phyloP scores from a whole-genome alignment of 192 early-diverging fungal species.

The Backusella circina region DNA sequence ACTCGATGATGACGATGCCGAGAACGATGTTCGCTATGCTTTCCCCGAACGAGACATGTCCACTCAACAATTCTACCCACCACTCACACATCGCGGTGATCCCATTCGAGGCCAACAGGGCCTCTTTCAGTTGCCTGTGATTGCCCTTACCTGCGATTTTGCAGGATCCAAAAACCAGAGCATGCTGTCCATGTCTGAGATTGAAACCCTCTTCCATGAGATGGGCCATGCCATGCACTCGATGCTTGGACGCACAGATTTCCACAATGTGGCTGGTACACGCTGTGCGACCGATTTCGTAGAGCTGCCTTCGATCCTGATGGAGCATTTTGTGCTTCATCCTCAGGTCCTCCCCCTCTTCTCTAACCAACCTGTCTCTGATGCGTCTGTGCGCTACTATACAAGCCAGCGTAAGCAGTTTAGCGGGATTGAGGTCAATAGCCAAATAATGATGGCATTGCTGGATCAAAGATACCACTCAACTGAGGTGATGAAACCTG shows the following conservation, averaged over 20 bases:
- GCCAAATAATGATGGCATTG: conserved; percentile 88
- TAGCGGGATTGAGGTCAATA: conserved; percentile 75
- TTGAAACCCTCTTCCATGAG: conserved; percentile 98
- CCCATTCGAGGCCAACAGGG: conserved; percentile 21
- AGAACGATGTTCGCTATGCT: conserved; percentile 38
- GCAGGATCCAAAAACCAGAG: conserved; percentile 41
- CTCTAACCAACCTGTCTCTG: conserved; percentile 57
- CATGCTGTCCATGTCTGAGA: conserved; percentile 73
- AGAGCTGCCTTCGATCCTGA: conserved; percentile 93
- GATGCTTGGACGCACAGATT: conserved; percentile 91
- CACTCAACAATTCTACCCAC: neutral
- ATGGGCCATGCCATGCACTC: conserved; percentile 99
- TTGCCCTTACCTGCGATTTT: conserved; percentile 76
- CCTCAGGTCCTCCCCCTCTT: conserved; percentile 71
- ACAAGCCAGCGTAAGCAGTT: conserved; percentile 52
- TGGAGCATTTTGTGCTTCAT: conserved; percentile 86
- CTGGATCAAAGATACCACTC: conserved; percentile 92
- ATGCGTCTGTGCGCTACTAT: conserved; percentile 48
- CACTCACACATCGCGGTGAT: neutral
- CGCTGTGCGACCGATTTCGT: conserved; percentile 95
- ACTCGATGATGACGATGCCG: conserved; percentile 74
- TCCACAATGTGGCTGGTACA: conserved; percentile 95
- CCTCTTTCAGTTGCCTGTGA: conserved; percentile 65
- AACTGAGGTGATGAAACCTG: conserved; percentile 27
- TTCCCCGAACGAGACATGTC: conserved; percentile 4